phyloP scores from a whole-genome alignment of 1,284 basidiomycete genomes.

The Chalciporus sp. region DNA sequence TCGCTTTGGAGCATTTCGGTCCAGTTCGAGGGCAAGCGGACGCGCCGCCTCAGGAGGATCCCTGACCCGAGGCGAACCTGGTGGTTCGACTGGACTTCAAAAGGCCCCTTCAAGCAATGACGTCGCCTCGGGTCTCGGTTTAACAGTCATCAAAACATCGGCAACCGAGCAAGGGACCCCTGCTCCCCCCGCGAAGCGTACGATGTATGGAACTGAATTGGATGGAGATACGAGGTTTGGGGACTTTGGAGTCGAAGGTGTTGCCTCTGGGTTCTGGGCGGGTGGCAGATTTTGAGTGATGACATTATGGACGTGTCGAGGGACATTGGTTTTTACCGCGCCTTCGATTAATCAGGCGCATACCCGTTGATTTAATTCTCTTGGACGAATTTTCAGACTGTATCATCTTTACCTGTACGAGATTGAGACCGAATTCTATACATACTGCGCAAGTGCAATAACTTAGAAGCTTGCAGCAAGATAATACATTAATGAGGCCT shows the following conservation, averaged over 20 bases:
- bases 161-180: conserved; percentile 33
- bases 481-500: neutral
- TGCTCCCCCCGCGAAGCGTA: conserved; percentile 50
- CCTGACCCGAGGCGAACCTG: conserved; percentile 27
- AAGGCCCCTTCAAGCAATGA: conserved; percentile 40
- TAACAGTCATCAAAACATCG: conserved; percentile 37
- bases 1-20: conserved; percentile 32
- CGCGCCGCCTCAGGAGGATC: conserved; percentile 34
- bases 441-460: conserved; percentile 3
- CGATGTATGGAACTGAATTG: conserved; percentile 81
- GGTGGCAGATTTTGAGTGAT: conserved; percentile 42
- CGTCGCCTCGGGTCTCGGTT: conserved; percentile 40
- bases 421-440: conserved; percentile 16
- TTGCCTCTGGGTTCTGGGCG: conserved; percentile 69
- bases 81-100: conserved; percentile 30
- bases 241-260: conserved; percentile 76
- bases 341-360: conserved; percentile 12
- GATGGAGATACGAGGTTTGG: conserved; percentile 76
- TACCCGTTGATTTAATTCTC: conserved; percentile 5
- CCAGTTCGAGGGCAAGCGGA: conserved; percentile 36
- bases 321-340: conserved; percentile 7
- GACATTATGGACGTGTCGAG: conserved; percentile 10
- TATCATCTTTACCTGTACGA: conserved; percentile 24
- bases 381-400: conserved; percentile 1
- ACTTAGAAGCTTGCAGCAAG: neutral